Conservation (phyloP, 176 grass and related monocot genomes). For the Hyparrhenia diplandra region DNA sequence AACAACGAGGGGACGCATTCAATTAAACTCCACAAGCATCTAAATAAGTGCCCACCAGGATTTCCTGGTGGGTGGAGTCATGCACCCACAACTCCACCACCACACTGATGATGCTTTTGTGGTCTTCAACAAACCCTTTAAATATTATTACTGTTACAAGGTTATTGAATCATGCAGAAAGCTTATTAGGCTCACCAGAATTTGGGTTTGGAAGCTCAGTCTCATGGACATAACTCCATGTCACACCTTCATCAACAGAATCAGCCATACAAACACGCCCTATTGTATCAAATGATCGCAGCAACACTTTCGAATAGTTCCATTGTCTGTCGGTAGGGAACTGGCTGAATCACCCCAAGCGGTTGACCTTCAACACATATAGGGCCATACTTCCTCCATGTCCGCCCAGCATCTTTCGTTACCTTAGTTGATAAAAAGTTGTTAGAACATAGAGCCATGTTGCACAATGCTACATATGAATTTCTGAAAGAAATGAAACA, state of each 20-base stretch:
- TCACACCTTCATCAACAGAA: constrained; percentile 56
- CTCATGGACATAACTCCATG: constrained; percentile 57
- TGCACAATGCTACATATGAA: background rate
- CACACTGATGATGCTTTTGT: background rate
- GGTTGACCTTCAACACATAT: constrained; percentile 74
- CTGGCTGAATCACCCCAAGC: constrained; percentile 91
- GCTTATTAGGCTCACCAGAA: constrained; percentile 50
- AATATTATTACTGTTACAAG: background rate
- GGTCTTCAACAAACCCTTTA: background rate
- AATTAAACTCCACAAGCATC: background rate
- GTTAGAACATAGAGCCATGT: constrained; percentile 1
- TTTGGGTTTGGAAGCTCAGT: constrained; percentile 90
- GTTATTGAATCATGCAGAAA: background rate
- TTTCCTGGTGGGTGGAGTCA: background rate
- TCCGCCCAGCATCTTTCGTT: constrained; percentile 57
- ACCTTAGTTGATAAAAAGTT: constrained; percentile 49
- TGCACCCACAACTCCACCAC: background rate
- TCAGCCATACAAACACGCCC: constrained; percentile 62
- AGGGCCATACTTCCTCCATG: constrained; percentile 86
- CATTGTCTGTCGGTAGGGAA: constrained; percentile 67
- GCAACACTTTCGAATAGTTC: constrained; percentile 63
- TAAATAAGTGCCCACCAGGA: background rate
- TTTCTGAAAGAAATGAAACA: background rate
- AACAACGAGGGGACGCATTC: background rate
- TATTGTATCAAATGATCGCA: constrained; percentile 72